Percentiles rank a stretch among this genome's conserved stretches.
Conservation (phyloP, 2,329 filamentous ascomycete species). For the Sporothrix humicola region DNA sequence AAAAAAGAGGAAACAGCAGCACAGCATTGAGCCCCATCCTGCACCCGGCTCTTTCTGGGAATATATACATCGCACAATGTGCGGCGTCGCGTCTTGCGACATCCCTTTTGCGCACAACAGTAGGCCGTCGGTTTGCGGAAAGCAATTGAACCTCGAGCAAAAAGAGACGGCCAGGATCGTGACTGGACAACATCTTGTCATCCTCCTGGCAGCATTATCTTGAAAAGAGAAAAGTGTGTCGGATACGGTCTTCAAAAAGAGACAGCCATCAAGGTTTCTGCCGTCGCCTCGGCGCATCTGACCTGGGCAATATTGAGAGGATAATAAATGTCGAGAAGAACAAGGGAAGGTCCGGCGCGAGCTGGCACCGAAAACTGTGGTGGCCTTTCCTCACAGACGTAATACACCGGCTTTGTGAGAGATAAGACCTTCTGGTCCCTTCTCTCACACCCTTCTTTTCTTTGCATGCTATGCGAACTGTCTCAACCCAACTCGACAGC, state of each 20-base stretch:
- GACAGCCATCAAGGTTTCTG: not conserved
- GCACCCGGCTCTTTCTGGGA: not conserved
- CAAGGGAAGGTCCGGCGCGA: too few relatives aligned
- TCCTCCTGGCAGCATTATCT: too few relatives aligned
- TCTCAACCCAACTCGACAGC: not conserved
- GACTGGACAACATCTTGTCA: not conserved
- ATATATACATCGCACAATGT: conserved; percentile 15
- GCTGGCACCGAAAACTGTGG: too few relatives aligned
- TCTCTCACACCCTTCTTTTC: not conserved
- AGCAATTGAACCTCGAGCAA: not conserved
- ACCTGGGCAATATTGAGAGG: not conserved
- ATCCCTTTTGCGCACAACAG: not conserved
- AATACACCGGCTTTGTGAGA: not conserved
- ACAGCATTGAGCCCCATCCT: not conserved
- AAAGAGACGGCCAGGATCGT: too few relatives aligned
- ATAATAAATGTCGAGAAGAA: too few relatives aligned
- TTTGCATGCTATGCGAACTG: not conserved
- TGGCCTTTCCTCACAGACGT: too few relatives aligned
- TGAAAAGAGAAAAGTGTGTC: too few relatives aligned
- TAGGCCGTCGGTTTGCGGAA: not conserved
- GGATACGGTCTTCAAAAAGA: too few relatives aligned
- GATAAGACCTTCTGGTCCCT: not conserved
- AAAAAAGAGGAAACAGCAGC: not conserved
- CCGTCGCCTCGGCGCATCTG: not conserved
- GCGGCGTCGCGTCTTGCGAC: conserved; percentile 34